Evolutionary conservation across 169 alveolate genomes (phyloP).

Genomic region (Besnoitia besnoiti): DNA sequence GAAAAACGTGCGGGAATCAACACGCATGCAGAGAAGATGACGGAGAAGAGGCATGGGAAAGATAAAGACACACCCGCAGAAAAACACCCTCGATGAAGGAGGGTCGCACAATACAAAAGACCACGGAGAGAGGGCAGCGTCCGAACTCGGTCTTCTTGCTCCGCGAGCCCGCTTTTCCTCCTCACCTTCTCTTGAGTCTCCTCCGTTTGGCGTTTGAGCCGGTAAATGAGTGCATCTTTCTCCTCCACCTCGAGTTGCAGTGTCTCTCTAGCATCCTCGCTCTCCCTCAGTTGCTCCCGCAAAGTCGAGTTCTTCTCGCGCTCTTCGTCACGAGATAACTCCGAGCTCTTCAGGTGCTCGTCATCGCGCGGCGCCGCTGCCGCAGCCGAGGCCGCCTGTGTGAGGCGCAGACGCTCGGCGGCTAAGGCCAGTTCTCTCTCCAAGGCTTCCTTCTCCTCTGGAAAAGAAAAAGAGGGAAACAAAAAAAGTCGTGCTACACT

Average conservation of each 20-base stretch:
- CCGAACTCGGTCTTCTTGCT: background rate
- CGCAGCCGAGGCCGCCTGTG: conserved; percentile 52
- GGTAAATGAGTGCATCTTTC: conserved; percentile 56
- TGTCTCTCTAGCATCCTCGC: background rate
- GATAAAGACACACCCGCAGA: background rate
- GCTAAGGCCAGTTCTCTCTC: conserved; percentile 28
- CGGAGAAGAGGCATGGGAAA: background rate
- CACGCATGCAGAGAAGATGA: background rate
- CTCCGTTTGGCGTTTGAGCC: conserved; percentile 52
- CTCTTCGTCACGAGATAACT: background rate
- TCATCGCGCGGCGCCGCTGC: background rate
- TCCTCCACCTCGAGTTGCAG: conserved; percentile 65
- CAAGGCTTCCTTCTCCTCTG: conserved; percentile 60
- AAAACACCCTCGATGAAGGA: background rate
- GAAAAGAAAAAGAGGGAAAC: background rate
- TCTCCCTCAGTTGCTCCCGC: background rate
- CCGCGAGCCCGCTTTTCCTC: background rate
- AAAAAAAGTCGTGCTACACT: too few relatives aligned
- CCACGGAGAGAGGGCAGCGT: background rate
- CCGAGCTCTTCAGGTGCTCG: background rate
- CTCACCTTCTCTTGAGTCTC: conserved; percentile 22
- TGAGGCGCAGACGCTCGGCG: background rate
- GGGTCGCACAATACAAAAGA: background rate
- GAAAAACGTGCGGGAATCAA: too few relatives aligned
- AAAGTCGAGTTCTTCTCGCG: background rate